Evolutionary conservation across 352 stramenopile genomes (phyloP).

Genomic region (Pythium brassicae): DNA sequence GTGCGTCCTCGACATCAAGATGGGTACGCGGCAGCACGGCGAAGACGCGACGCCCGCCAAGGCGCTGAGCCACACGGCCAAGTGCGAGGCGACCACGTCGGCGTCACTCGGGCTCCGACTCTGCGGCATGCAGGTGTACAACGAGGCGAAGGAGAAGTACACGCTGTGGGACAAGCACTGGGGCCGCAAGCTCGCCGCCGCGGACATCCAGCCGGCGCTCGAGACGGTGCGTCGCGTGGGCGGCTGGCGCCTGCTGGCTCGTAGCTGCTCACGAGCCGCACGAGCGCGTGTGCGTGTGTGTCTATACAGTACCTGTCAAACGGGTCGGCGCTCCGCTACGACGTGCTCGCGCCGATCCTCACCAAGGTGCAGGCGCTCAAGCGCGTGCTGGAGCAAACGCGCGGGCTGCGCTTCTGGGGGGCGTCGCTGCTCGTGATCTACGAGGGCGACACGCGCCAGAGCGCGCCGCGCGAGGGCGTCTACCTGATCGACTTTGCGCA

Average conservation of each 20-base stretch:
- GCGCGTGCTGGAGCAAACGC: constrained; percentile 33
- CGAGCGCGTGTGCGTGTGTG: background rate
- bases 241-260: background rate
- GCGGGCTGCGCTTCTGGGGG: constrained; percentile 68
- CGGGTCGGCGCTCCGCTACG: constrained; percentile 30
- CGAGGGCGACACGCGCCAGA: constrained; percentile 48
- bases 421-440: constrained; percentile 73
- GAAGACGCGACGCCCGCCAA: constrained; percentile 65
- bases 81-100: constrained; percentile 74
- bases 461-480: constrained; percentile 29
- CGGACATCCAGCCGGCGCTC: constrained; percentile 60
- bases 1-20: constrained; percentile 81
- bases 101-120: constrained; percentile 58
- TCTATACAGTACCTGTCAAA: constrained; percentile 57
- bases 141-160: constrained; percentile 49
- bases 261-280: background rate
- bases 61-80: constrained; percentile 59
- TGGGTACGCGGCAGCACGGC: constrained; percentile 75
- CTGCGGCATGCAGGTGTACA: constrained; percentile 83
- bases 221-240: constrained; percentile 35
- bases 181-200: constrained; percentile 46
- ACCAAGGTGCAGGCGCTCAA: constrained; percentile 42
- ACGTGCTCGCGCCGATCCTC: constrained; percentile 39
- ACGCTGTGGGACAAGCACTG: constrained; percentile 79
- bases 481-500: constrained; percentile 80